A percentile compares a stretch with the other conserved stretches of the same genome.
Evolutionary conservation across 352 stramenopile genomes (phyloP).

Genomic region (Phytopythium oedochilum): DNA sequence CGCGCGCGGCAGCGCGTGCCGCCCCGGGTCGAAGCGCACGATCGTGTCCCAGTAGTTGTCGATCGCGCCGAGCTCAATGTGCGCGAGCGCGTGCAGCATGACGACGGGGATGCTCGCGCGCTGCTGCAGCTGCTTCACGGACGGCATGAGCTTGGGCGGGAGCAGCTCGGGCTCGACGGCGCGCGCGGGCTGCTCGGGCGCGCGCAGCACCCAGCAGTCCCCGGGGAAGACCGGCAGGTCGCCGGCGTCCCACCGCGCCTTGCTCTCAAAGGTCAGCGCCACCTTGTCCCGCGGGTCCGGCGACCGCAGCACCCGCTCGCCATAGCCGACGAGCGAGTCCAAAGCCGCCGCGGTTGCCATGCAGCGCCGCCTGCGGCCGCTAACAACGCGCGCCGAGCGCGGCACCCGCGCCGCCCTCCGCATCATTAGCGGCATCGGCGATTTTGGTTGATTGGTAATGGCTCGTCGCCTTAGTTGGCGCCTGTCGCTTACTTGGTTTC

Average conservation of each 20-base stretch:
- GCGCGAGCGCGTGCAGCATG: conserved; percentile 80
- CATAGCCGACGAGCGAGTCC: conserved; percentile 60
- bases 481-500: background rate
- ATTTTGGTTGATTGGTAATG: background rate
- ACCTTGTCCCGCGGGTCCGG: conserved; percentile 56
- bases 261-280: conserved; percentile 52
- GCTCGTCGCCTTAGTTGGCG: background rate
- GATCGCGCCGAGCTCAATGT: conserved; percentile 84
- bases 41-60: conserved; percentile 89
- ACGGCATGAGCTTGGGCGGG: conserved; percentile 68
- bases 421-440: background rate
- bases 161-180: conserved; percentile 40
- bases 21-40: conserved; percentile 63
- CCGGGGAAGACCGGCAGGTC: conserved; percentile 30
- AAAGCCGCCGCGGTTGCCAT: background rate
- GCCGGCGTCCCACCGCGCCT: conserved; percentile 32
- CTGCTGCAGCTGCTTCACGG: conserved; percentile 57
- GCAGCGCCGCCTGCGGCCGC: background rate
- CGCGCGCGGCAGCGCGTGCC: conserved; percentile 34
- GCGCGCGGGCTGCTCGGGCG: conserved; percentile 46
- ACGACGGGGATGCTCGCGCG: conserved; percentile 46
- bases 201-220: conserved; percentile 26
- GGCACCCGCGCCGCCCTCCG: background rate
- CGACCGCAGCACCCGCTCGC: conserved; percentile 46
- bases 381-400: background rate